phyloP scores from a whole-genome alignment of 805 yeast genomes.

The Candida rishiriensis region DNA sequence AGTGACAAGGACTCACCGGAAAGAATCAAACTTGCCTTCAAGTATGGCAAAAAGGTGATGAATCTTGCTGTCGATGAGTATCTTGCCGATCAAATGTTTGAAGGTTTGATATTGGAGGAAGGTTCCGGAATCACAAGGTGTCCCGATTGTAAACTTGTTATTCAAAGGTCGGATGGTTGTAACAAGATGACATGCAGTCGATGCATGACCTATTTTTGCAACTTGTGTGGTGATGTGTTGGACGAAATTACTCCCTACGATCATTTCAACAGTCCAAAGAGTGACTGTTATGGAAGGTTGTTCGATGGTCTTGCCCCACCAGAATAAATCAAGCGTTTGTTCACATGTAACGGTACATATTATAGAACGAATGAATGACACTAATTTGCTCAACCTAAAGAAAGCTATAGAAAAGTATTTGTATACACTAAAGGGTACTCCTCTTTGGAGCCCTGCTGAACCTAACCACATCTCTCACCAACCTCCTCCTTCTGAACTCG shows the following conservation, averaged over 20 bases:
- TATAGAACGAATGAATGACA: not conserved
- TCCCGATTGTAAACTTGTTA: constrained; percentile 46
- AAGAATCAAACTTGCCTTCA: constrained; percentile 22
- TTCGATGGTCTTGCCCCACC: constrained; percentile 48
- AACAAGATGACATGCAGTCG: constrained; percentile 55
- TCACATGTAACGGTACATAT: not conserved
- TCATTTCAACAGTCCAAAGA: constrained; percentile 41
- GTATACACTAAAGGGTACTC: not conserved
- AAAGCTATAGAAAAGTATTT: not conserved
- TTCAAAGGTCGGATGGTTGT: constrained; percentile 59
- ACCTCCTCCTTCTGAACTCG: constrained; percentile 54
- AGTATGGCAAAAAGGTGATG: constrained; percentile 43
- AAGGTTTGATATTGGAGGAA: constrained; percentile 38
- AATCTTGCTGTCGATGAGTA: constrained; percentile 40
- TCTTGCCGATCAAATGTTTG: constrained; percentile 43
- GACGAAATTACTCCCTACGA: constrained; percentile 41
- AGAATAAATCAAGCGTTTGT: constrained; percentile 1
- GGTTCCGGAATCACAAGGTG: constrained; percentile 42
- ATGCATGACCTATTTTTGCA: constrained; percentile 49
- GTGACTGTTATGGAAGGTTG: constrained; percentile 44
- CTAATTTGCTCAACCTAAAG: not conserved
- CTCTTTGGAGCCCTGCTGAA: constrained; percentile 29
- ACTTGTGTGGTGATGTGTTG: constrained; percentile 44
- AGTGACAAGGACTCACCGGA: constrained; percentile 33
- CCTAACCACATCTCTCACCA: constrained; percentile 48